phyloP scores from a whole-genome alignment of 2,329 filamentous ascomycete genomes.

The Neocucurbitaria cava region DNA sequence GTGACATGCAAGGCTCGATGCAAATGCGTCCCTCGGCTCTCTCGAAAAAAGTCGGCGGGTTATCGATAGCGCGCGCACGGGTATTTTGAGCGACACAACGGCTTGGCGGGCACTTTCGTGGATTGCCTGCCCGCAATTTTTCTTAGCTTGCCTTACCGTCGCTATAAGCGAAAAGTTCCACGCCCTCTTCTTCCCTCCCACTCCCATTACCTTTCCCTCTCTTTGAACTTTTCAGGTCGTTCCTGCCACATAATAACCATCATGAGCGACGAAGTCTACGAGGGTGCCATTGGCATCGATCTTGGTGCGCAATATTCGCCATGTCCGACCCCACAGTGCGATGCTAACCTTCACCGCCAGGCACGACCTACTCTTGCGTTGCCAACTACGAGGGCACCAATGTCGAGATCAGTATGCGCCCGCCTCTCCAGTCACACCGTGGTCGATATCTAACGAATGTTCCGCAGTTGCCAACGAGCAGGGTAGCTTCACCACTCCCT shows the following conservation, averaged over 20 bases:
- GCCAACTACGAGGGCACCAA: conserved; percentile 99
- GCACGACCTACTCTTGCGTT: conserved; percentile 99
- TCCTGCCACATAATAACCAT: conserved; percentile 53
- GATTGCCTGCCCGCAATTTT: background rate
- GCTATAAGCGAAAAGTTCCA: conserved; percentile 26
- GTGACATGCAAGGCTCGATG: background rate
- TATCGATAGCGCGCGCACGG: background rate
- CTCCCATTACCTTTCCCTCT: conserved; percentile 40
- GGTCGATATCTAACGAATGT: conserved; percentile 26
- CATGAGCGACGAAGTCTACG: conserved; percentile 98
- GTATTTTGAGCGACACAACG: background rate
- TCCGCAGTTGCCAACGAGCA: conserved; percentile 92
- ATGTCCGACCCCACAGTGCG: conserved; percentile 37
- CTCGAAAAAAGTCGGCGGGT: background rate
- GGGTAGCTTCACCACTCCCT: conserved; percentile 98
- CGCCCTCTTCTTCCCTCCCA: conserved; percentile 35
- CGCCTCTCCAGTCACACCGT: conserved; percentile 8
- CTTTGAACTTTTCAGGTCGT: conserved; percentile 36
- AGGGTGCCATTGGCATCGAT: conserved; percentile 99
- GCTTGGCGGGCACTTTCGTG: background rate
- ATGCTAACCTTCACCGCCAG: conserved; percentile 59
- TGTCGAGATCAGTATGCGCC: conserved; percentile 90
- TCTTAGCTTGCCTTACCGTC: background rate
- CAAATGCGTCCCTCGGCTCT: background rate
- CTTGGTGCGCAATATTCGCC: conserved; percentile 69